Base-by-base conservation (phyloP, 257 asterid species). In the Cynanchum wilfordii region DNA sequence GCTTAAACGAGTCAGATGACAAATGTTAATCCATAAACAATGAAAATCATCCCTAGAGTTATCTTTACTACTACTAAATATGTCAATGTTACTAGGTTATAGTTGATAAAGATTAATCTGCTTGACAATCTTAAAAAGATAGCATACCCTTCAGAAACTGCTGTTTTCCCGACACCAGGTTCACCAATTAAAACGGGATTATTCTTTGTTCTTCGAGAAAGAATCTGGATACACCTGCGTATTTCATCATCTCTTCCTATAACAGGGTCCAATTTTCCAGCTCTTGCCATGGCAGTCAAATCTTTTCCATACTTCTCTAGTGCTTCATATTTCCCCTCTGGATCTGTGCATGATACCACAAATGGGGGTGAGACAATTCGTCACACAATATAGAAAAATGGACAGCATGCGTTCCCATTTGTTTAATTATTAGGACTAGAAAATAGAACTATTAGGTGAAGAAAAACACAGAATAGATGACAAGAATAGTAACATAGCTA, bases 211-310 rank as follows among this genome's bases (percentile, higher is more conserved):
- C 97, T 94, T 87, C 97, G 89, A 9, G 95, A 91, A 78, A 94
- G 97, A 76, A 91, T 94, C 82, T 91, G 97, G 74, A 94, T 94
- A 85, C 99, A 94, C 86, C 99, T 87, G 20, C 97, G 91, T 74
- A 94, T 94, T 83, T 94, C 99, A 69, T 94, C 97, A 79, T 94
- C 99, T 78, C 98, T 86, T 80, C 99, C 99, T 77, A 95, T 95
- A 64, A 95, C 98, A 68, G 99, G 98, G 72, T 95, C 99, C 81
- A 95, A 86, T 83, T 95, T 95, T 71, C 99, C 99, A 11, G 92
- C 88, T 87, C 82, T 95, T 55, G 98, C 98, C 98, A 95, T 90
- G 69, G 95, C 94, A 22, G 99, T 95, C 72, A 95, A 84, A 86
- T 95, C 99, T 80, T 95, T 92, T 66, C 99, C 99, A 66, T 95